These are phyloP conservation scores for Colletotrichum eremochloae DNA, from an alignment of 2,329 filamentous ascomycete species.

Conservation along the genomic window DNA sequence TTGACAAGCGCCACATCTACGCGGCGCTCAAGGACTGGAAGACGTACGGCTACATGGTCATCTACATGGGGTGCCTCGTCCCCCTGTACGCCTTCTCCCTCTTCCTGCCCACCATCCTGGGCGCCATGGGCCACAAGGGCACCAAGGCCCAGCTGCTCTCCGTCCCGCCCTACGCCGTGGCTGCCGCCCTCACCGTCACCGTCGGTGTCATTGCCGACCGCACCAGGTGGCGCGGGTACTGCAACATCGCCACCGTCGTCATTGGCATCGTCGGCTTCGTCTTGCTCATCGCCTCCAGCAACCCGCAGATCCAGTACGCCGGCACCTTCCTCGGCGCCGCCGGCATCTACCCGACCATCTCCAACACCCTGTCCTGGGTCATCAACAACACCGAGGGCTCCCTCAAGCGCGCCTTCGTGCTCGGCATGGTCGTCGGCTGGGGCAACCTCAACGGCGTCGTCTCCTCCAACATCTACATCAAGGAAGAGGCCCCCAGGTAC, in stretches of 20 bases:
- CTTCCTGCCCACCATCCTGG: constrained; percentile 71
- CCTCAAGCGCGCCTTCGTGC: constrained; percentile 76
- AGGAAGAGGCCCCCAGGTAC: constrained; percentile 48
- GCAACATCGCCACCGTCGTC: constrained; percentile 73
- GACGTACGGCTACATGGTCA: constrained; percentile 67
- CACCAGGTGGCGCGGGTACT: constrained; percentile 73
- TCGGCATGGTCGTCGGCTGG: constrained; percentile 83
- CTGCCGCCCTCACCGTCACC: constrained; percentile 71
- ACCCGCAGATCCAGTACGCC: constrained; percentile 73
- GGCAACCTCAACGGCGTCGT: constrained; percentile 82
- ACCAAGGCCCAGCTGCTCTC: constrained; percentile 66
- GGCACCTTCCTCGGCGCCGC: constrained; percentile 78
- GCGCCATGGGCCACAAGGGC: constrained; percentile 50
- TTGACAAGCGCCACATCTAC: constrained; percentile 79
- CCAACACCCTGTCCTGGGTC: constrained; percentile 79
- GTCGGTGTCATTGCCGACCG: constrained; percentile 76
- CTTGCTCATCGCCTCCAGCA: constrained; percentile 71
- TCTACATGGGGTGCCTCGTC: constrained; percentile 63
- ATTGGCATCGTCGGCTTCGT: constrained; percentile 75
- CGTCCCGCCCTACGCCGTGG: constrained; percentile 71
- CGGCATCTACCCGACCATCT: constrained; percentile 78
- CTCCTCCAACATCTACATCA: constrained; percentile 73
- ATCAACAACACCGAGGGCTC: constrained; percentile 75
- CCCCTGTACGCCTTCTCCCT: constrained; percentile 66
- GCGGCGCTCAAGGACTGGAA: constrained; percentile 82